These are phyloP conservation scores for Globisporangium perplexum DNA, from an alignment of 352 stramenopile species.

Conservation along the genomic window DNA sequence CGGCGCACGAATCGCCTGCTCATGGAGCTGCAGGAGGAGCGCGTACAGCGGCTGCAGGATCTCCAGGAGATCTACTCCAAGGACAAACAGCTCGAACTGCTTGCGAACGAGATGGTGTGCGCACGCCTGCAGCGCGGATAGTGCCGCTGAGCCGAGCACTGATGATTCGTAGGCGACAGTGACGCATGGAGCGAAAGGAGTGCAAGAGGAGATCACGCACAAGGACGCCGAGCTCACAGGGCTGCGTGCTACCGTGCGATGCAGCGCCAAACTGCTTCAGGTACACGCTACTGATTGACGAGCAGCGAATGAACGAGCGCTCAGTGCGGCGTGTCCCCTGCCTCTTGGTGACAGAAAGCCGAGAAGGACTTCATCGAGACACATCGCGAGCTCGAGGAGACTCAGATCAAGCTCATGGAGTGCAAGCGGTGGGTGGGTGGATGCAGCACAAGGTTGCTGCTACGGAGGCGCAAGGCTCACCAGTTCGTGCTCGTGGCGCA, in stretches of 20 bases:
- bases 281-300: constrained; percentile 11
- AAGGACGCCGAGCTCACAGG: constrained; percentile 67
- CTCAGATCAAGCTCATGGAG: constrained; percentile 59
- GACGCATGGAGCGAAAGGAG: constrained; percentile 30
- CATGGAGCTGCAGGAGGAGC: constrained; percentile 66
- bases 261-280: constrained; percentile 69
- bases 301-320: not conserved
- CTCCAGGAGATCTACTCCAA: constrained; percentile 79
- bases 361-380: constrained; percentile 70
- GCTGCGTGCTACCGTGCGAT: constrained; percentile 51
- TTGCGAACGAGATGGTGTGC: constrained; percentile 51
- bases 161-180: constrained; percentile 27
- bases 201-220: constrained; percentile 56
- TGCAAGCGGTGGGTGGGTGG: constrained; percentile 54
- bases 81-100: constrained; percentile 60
- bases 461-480: not conserved
- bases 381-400: constrained; percentile 57
- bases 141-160: not conserved
- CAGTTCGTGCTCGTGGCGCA: not conserved
- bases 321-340: not conserved
- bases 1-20: constrained; percentile 59
- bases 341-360: constrained; percentile 30
- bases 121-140: not conserved
- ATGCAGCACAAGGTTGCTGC: not conserved
- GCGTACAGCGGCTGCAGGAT: constrained; percentile 73